Percentiles rank a stretch among this genome's conserved stretches.
Evolutionary conservation across 768 basidiomycete genomes (phyloP).

Genomic region (Rhodotorula toruloides): DNA sequence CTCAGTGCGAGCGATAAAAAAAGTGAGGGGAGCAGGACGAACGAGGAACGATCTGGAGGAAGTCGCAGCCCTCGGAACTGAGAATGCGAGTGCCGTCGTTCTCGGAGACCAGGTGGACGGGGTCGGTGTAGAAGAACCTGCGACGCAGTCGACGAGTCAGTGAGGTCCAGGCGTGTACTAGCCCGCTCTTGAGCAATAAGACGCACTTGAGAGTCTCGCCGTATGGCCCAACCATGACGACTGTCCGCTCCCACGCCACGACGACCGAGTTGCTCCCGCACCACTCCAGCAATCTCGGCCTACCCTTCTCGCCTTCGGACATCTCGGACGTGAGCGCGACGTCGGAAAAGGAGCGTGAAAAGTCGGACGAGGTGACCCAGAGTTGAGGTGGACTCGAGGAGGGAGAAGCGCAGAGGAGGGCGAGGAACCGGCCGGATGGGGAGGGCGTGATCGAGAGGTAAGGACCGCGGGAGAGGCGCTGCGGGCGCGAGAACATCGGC

Average conservation of each 20-base stretch:
- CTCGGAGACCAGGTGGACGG: slow-evolving; percentile 75
- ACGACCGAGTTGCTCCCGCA: slow-evolving; percentile 93
- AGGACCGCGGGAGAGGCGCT: slow-evolving; percentile 79
- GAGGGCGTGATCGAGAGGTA: slow-evolving; percentile 82
- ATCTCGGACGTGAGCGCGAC: slow-evolving; percentile 54
- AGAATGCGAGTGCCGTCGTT: slow-evolving; percentile 83
- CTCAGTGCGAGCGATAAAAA: not conserved
- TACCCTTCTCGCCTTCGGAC: slow-evolving; percentile 45
- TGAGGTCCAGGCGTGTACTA: no score
- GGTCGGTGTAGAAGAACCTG: slow-evolving; percentile 74
- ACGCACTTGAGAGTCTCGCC: slow-evolving; percentile 77
- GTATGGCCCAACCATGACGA: slow-evolving; percentile 82
- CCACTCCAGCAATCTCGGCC: slow-evolving; percentile 71
- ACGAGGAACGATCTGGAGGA: slow-evolving; percentile 93
- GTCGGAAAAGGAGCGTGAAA: slow-evolving; percentile 80
- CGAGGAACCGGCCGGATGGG: slow-evolving; percentile 88
- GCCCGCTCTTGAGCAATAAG: slow-evolving; percentile 10
- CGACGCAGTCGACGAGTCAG: not conserved
- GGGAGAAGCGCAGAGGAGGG: slow-evolving; percentile 69
- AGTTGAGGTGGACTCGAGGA: slow-evolving; percentile 76
- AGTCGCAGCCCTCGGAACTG: slow-evolving; percentile 69
- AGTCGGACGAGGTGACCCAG: slow-evolving; percentile 94
- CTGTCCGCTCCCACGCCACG: slow-evolving; percentile 71
- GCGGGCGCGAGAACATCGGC: not conserved
- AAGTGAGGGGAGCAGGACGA: slow-evolving; percentile 39